Percentiles rank a stretch among this genome's conserved stretches.
Evolutionary conservation across 2,329 filamentous ascomycete species (phyloP).

Genomic region (Fusarium sp.): DNA sequence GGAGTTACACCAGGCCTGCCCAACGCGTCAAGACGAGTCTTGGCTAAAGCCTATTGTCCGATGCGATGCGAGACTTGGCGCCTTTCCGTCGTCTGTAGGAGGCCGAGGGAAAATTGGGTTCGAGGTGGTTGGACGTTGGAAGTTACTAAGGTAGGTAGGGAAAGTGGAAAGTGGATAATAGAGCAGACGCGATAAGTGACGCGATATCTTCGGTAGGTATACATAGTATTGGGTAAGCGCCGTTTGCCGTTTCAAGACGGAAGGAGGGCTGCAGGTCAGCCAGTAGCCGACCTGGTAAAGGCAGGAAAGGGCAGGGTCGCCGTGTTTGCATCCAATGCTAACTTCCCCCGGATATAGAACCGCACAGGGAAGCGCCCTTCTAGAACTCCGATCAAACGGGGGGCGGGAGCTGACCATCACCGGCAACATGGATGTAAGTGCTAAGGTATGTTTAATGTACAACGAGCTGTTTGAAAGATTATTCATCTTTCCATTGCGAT

Average conservation of each 20-base stretch:
- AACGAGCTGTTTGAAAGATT: not conserved
- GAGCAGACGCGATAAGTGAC: not conserved
- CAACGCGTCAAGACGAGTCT: slow-evolving; percentile 21
- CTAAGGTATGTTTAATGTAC: not conserved
- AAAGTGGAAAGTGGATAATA: not conserved
- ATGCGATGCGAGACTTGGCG: slow-evolving; percentile 6
- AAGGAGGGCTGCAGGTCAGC: not conserved
- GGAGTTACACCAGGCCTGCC: slow-evolving; percentile 7
- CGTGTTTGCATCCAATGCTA: slow-evolving; percentile 19
- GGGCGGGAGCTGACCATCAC: not conserved
- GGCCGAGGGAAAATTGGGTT: not conserved
- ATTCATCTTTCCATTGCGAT: not conserved
- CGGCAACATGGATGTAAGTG: not conserved
- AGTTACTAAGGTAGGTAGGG: not conserved
- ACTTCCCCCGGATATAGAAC: slow-evolving; percentile 3
- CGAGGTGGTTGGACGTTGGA: not conserved
- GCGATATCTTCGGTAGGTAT: not conserved
- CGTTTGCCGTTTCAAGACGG: slow-evolving; percentile 10
- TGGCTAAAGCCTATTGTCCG: not conserved
- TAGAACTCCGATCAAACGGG: slow-evolving; percentile 1
- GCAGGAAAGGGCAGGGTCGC: not conserved
- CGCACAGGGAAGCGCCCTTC: slow-evolving; percentile 6
- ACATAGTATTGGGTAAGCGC: not conserved
- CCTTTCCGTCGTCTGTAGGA: not conserved
- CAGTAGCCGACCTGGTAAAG: not conserved